phyloP scores from a whole-genome alignment of 1,139 yeast genomes.

The Cylindricascospora bacillispora region DNA sequence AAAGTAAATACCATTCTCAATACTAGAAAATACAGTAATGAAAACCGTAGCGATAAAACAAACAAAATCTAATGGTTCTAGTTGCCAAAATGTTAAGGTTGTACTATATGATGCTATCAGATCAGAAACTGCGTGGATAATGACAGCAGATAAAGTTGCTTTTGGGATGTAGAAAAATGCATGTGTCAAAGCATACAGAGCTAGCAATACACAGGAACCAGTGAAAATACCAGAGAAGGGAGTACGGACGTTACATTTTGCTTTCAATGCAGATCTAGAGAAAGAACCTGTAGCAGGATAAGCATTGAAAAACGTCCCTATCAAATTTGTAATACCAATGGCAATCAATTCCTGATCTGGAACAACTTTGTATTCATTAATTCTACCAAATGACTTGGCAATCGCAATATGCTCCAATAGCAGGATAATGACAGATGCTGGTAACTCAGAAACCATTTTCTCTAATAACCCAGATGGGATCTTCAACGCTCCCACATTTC shows the following conservation, averaged over 20 bases:
- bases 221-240: slow-evolving; percentile 89
- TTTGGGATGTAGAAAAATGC: slow-evolving; percentile 86
- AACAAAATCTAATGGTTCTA: slow-evolving; percentile 63
- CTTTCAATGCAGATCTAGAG: slow-evolving; percentile 85
- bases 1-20: slow-evolving; percentile 85
- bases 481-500: slow-evolving; percentile 60
- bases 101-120: slow-evolving; percentile 62
- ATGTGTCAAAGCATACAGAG: slow-evolving; percentile 69
- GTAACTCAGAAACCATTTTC: slow-evolving; percentile 63
- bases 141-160: slow-evolving; percentile 75
- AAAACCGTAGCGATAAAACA: slow-evolving; percentile 69
- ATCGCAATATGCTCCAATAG: slow-evolving; percentile 89
- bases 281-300: slow-evolving; percentile 96
- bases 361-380: slow-evolving; percentile 78
- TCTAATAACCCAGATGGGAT: slow-evolving; percentile 50
- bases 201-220: slow-evolving; percentile 77
- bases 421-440: slow-evolving; percentile 72
- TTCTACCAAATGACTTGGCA: slow-evolving; percentile 83
- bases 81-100: slow-evolving; percentile 63
- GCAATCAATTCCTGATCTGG: slow-evolving; percentile 95
- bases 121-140: slow-evolving; percentile 92
- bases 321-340: slow-evolving; percentile 79
- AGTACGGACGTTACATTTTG: slow-evolving; percentile 91
- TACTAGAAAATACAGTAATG: slow-evolving; percentile 66
- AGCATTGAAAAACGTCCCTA: slow-evolving; percentile 86